Evolutionary conservation across 2,329 filamentous ascomycete genomes (phyloP).

Genomic region (Paecilomyces sp.): DNA sequence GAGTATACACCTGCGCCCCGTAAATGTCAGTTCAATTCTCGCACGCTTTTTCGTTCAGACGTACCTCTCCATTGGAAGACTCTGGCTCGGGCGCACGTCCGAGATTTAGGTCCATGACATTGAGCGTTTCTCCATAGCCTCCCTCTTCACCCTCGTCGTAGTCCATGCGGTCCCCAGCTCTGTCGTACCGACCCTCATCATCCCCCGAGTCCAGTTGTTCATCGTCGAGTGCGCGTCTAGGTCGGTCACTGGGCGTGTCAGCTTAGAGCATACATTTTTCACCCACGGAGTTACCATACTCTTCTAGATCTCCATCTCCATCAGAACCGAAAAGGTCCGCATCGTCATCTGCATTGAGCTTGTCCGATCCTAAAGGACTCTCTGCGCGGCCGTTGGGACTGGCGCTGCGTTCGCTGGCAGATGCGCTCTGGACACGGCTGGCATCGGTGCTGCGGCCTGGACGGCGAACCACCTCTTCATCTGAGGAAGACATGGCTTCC

Average conservation of each 20-base stretch:
- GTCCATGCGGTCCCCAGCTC: slow-evolving; percentile 40
- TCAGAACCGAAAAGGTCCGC: slow-evolving; percentile 44
- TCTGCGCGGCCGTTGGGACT: slow-evolving; percentile 15
- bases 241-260: slow-evolving; percentile 17
- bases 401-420: slow-evolving; percentile 15
- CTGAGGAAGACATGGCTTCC: slow-evolving; percentile 29
- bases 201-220: slow-evolving; percentile 58
- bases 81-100: slow-evolving; percentile 52
- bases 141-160: slow-evolving; percentile 33
- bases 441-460: slow-evolving; percentile 20
- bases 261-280: slow-evolving; percentile 1
- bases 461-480: slow-evolving; percentile 30
- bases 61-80: slow-evolving; percentile 35
- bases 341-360: slow-evolving; percentile 28
- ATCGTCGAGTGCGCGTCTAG: slow-evolving; percentile 49
- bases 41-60: slow-evolving; percentile 2
- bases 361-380: slow-evolving; percentile 13
- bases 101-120: slow-evolving; percentile 49
- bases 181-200: slow-evolving; percentile 51
- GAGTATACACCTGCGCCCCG: slow-evolving; percentile 47
- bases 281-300: slow-evolving; percentile 16
- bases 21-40: neutral
- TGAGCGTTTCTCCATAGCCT: slow-evolving; percentile 41
- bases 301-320: slow-evolving; percentile 18
- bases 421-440: slow-evolving; percentile 14